Percentiles rank a stretch among this genome's conserved stretches.
These are phyloP conservation scores for Schoenoplectus triqueter DNA, from an alignment of 202 grass and related monocot species.

Conservation along the genomic window DNA sequence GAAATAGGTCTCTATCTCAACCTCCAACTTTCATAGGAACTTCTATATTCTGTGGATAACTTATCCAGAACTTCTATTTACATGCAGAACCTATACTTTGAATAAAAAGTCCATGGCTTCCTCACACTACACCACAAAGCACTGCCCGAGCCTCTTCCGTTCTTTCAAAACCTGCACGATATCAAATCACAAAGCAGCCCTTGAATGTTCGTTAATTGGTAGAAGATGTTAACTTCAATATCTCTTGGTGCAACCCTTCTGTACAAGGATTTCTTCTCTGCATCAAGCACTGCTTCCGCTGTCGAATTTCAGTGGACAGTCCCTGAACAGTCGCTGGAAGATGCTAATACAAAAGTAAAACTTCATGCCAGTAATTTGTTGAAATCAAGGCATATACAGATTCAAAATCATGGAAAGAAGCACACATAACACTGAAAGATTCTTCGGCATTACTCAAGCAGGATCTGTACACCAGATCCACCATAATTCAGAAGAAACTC, in stretches of 20 bases:
- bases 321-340: slow-evolving; percentile 65
- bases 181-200: background rate
- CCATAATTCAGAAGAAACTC: slow-evolving; percentile 68
- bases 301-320: slow-evolving; percentile 59
- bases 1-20: too few species aligned
- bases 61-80: slow-evolving; percentile 49
- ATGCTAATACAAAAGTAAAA: slow-evolving; percentile 57
- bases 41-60: background rate
- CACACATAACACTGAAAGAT: slow-evolving; percentile 56
- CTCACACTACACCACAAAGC: slow-evolving; percentile 36
- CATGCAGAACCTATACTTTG: background rate
- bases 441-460: slow-evolving; percentile 71
- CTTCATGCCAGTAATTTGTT: slow-evolving; percentile 65
- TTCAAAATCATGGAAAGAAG: slow-evolving; percentile 68
- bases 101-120: slow-evolving; percentile 49
- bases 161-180: slow-evolving; percentile 27
- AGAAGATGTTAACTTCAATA: slow-evolving; percentile 39
- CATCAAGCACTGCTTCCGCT: slow-evolving; percentile 41
- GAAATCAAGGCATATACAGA: slow-evolving; percentile 61
- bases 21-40: too few species aligned
- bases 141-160: slow-evolving; percentile 24
- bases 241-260: slow-evolving; percentile 16
- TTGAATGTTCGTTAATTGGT: slow-evolving; percentile 14
- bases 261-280: slow-evolving; percentile 23
- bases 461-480: slow-evolving; percentile 63